Evolutionary conservation across 371 early-diverging fungal genomes (phyloP), one percentile per base, ranked within the genome.

Genomic region (Syncephalis fuscata): DNA sequence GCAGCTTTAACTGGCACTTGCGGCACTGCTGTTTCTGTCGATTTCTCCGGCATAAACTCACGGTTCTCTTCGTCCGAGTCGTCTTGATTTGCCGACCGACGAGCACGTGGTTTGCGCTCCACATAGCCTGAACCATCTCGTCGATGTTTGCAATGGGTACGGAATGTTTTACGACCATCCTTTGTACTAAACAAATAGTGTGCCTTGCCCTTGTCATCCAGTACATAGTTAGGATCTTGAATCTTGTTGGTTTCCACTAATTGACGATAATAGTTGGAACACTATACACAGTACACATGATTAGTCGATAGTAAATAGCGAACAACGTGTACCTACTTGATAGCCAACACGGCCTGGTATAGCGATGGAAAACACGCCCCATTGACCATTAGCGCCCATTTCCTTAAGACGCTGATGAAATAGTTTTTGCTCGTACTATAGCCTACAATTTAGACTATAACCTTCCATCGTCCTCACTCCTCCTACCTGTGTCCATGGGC

Each of bases 341-440:
- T 92, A 92, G 4, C 93, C 93, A 16, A 92, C 93, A 17, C 93
- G 78, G 11, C 93, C 93, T 8, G 93, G 91, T 27, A 92, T 84
- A 14, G 82, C 72, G 83, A 88, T 89, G 20, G 88, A 85, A 60
- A 92, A 92, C 42, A 92, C 76, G 24, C 93, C 92, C 92, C 93
- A 92, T 60, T 92, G 91, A 7, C 92, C 92, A 52, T 88, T 84
- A 19, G 90, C 86, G 7, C 93, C 93, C 5, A 85, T 71, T 59
- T 91, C 90, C 21, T 62, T 62, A 46, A 92, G 57, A 22, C 92
- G 74, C 21, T 75, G 62, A 55, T 85, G 79, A 58, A 92, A 92
- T 25, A 87, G 52, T 50, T 71, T 68, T 48, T 81, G 75, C 60
- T 92, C 93, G 32, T 84, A 85, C 58, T 73, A 56, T 11, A 37